Evolutionary conservation across 2,329 filamentous ascomycete species (phyloP).

Genomic region (Diaporthe aspalathi): DNA sequence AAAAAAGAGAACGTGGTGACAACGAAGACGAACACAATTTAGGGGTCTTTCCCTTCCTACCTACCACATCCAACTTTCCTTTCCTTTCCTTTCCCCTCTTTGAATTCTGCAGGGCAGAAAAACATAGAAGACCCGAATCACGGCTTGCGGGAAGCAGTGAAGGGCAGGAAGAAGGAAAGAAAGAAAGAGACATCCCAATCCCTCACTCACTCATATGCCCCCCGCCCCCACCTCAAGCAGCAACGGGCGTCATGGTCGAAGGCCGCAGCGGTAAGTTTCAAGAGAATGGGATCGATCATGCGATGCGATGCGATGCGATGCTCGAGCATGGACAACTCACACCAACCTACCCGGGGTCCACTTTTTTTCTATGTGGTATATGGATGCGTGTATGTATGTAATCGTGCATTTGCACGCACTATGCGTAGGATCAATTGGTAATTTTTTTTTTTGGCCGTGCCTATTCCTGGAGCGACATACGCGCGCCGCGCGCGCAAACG

Average conservation of each 20-base stretch:
- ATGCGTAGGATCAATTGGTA: too few species aligned
- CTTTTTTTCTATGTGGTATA: neutral
- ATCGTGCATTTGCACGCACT: neutral
- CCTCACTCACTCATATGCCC: too few species aligned
- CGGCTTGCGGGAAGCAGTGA: too few species aligned
- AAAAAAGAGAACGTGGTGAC: conserved; percentile 2
- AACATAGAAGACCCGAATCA: too few species aligned
- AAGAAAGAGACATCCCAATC: too few species aligned
- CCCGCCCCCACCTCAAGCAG: neutral
- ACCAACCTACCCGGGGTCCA: neutral
- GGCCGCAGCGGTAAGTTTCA: conserved; percentile 21
- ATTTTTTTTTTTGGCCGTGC: too few species aligned
- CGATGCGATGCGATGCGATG: neutral
- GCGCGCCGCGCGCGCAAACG: too few species aligned
- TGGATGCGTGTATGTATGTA: neutral
- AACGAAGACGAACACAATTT: too few species aligned
- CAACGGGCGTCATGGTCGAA: too few species aligned
- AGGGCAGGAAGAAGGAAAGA: too few species aligned
- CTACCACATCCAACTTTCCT: too few species aligned
- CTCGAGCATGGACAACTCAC: conserved; percentile 22
- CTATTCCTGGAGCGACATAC: neutral
- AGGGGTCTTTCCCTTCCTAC: neutral
- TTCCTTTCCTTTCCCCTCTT: neutral
- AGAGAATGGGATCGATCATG: conserved; percentile 4
- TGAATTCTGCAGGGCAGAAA: conserved; percentile 11